Evolutionary conservation across 1,284 basidiomycete species (phyloP).

Genomic region (Trichosporon ovoides): DNA sequence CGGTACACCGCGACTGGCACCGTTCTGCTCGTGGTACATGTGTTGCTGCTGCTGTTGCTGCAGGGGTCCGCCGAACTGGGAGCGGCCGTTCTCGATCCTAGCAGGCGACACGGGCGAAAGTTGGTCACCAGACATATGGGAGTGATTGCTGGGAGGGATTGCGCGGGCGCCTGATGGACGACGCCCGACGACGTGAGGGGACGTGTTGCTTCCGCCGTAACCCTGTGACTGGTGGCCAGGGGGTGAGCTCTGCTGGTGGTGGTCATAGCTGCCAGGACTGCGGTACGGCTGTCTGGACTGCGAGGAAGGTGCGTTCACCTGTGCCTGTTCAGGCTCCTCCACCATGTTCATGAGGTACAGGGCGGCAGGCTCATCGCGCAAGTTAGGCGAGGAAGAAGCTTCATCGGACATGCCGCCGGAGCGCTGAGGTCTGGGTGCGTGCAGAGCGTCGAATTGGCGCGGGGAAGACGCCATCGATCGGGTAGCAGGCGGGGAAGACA

Average conservation of each 20-base stretch:
- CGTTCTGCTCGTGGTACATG: not conserved
- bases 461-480: not conserved
- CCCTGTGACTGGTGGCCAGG: not conserved
- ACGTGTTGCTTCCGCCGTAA: not conserved
- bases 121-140: not conserved
- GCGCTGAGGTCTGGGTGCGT: slow-evolving; percentile 3
- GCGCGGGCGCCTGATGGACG: slow-evolving; percentile 12
- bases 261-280: not conserved
- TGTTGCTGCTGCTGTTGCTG: not conserved
- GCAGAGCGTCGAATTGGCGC: not conserved
- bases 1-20: not conserved
- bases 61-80: not conserved
- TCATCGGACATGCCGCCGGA: slow-evolving; percentile 2
- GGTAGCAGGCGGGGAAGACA: not conserved
- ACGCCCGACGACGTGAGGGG: slow-evolving; percentile 2
- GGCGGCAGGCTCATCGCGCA: slow-evolving; percentile 42
- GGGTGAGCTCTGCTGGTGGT: not conserved
- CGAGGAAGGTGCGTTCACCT: slow-evolving; percentile 1
- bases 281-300: not conserved
- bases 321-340: slow-evolving; percentile 26
- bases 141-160: slow-evolving; percentile 2
- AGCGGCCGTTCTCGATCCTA: slow-evolving; percentile 1
- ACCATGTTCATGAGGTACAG: slow-evolving; percentile 47
- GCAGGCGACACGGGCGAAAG: not conserved
- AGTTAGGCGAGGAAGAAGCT: not conserved